These are phyloP conservation scores for Monosporascus sp. DNA, from an alignment of 2,329 filamentous ascomycete species.

Conservation along the genomic window DNA sequence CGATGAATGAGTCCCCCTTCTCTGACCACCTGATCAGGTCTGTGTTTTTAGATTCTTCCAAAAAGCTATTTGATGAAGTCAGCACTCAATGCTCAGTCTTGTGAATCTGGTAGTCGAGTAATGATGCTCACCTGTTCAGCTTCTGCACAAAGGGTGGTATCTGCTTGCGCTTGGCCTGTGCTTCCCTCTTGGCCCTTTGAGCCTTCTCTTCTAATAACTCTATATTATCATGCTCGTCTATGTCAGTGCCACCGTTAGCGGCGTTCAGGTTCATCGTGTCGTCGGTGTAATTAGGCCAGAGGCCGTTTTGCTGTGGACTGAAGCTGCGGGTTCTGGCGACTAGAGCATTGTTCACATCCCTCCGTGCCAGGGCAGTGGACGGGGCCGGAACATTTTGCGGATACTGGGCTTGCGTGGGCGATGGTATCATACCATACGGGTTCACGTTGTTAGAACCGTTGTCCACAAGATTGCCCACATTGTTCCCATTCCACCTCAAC, in stretches of 20 bases:
- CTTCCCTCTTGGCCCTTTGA: slow-evolving; percentile 76
- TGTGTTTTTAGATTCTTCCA: slow-evolving; percentile 88
- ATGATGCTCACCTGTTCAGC: slow-evolving; percentile 72
- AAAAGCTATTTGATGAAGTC: slow-evolving; percentile 56
- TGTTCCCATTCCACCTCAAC: slow-evolving; percentile 47
- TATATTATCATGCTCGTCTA: slow-evolving; percentile 63
- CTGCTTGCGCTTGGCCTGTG: slow-evolving; percentile 85
- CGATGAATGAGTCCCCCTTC: slow-evolving; percentile 92
- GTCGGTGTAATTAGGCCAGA: slow-evolving; percentile 36
- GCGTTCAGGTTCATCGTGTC: slow-evolving; percentile 37
- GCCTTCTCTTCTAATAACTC: slow-evolving; percentile 77
- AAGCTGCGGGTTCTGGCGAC: slow-evolving; percentile 30
- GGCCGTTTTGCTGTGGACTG: slow-evolving; percentile 24
- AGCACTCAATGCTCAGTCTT: not conserved
- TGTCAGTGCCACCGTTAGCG: slow-evolving; percentile 24
- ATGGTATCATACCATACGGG: slow-evolving; percentile 23
- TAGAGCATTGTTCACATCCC: slow-evolving; percentile 46
- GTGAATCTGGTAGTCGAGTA: not conserved
- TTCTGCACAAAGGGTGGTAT: slow-evolving; percentile 98
- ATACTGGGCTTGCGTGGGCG: slow-evolving; percentile 29
- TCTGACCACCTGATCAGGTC: slow-evolving; percentile 96
- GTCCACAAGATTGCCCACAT: slow-evolving; percentile 26
- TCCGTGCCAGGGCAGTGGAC: slow-evolving; percentile 48
- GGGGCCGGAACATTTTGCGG: slow-evolving; percentile 26
- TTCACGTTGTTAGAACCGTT: slow-evolving; percentile 29